A percentile compares a stretch with the other conserved stretches of the same genome.
These are phyloP conservation scores for Chrysoporthe austroafricana DNA, from an alignment of 2,329 filamentous ascomycete species.

Conservation along the genomic window DNA sequence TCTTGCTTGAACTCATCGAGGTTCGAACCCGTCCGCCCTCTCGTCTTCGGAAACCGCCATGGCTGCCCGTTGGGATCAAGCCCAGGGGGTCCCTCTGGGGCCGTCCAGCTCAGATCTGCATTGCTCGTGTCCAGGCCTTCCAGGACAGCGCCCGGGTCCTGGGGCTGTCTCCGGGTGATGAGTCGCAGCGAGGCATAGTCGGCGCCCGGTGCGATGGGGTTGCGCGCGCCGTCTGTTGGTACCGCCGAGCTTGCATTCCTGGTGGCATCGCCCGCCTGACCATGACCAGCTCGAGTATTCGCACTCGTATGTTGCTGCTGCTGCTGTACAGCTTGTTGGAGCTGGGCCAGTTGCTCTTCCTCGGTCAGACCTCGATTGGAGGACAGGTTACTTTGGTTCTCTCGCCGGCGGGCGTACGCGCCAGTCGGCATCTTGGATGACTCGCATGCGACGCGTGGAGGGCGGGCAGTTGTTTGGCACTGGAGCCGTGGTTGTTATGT, in stretches of 20 bases:
- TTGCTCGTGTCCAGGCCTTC: constrained; percentile 16
- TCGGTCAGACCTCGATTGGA: not conserved
- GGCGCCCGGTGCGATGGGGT: constrained; percentile 7
- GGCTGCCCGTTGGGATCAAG: constrained; percentile 20
- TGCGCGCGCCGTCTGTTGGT: constrained; percentile 14
- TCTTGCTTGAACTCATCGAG: constrained; percentile 21
- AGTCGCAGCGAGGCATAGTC: constrained; percentile 22
- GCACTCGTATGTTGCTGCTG: not conserved
- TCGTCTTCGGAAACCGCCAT: constrained; percentile 24
- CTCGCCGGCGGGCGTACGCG: not conserved
- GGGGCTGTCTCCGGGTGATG: constrained; percentile 11
- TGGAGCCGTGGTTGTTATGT: not conserved
- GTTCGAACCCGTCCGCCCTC: constrained; percentile 13
- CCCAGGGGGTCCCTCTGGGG: not conserved
- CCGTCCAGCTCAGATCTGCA: constrained; percentile 20
- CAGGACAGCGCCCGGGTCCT: constrained; percentile 12
- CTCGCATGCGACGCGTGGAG: not conserved
- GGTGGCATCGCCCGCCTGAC: not conserved
- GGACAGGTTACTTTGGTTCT: not conserved
- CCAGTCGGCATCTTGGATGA: constrained; percentile 11
- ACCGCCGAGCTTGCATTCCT: not conserved
- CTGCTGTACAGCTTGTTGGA: constrained; percentile 5
- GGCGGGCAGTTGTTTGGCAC: constrained; percentile 1
- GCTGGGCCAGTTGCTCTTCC: constrained; percentile 1
- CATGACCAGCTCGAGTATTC: not conserved